These are phyloP conservation scores for Mucor plumbeus DNA, from an alignment of 371 early-diverging fungal genomes.

Conservation along the genomic window DNA sequence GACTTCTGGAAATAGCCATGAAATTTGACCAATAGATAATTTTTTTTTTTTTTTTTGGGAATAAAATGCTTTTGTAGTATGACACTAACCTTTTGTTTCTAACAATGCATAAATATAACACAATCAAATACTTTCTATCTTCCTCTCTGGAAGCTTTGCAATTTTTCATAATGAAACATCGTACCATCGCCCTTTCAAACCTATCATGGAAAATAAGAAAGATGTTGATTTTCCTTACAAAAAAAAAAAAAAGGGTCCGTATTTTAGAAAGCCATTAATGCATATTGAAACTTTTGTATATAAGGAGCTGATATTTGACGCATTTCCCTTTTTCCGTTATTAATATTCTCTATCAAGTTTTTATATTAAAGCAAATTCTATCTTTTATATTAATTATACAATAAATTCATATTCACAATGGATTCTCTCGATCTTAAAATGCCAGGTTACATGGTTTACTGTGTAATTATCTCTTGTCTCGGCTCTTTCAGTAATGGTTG, in stretches of 20 bases:
- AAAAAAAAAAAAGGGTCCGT: neutral
- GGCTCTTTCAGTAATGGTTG: conserved; percentile 48
- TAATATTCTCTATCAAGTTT: neutral
- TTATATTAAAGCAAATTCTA: neutral
- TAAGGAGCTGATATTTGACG: neutral
- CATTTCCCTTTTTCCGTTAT: neutral
- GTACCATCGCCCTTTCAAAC: neutral
- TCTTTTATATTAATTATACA: neutral
- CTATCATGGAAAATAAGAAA: neutral
- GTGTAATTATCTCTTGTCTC: conserved; percentile 39
- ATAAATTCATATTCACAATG: conserved; percentile 15
- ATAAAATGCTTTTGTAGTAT: no score
- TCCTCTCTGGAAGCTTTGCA: no score
- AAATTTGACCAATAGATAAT: no score
- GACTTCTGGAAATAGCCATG: no score
- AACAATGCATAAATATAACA: no score
- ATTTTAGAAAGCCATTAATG: neutral
- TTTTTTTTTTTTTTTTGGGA: no score
- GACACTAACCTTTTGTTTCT: no score
- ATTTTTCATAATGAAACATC: neutral
- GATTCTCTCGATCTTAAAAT: conserved; percentile 39
- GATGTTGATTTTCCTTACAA: neutral
- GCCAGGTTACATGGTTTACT: conserved; percentile 44
- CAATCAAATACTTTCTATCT: no score
- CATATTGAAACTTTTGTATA: neutral